phyloP scores from a whole-genome alignment of 345 rosid genomes.

The Reutealis trisperma region DNA sequence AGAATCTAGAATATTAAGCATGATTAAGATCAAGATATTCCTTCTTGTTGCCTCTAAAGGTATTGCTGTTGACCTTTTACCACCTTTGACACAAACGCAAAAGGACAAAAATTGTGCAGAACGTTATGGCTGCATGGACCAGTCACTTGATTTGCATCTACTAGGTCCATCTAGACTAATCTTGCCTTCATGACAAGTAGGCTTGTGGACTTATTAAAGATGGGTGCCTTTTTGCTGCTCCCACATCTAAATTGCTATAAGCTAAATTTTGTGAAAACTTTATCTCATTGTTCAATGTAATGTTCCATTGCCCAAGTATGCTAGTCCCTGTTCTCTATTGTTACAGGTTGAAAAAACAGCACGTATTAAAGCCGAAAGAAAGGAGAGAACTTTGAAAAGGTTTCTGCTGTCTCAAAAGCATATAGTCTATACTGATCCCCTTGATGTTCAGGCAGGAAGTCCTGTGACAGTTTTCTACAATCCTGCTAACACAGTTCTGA shows the following conservation, averaged over 20 bases:
- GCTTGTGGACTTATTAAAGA: neutral
- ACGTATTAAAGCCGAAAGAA: slow-evolving; percentile 67
- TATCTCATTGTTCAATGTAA: slow-evolving; percentile 11
- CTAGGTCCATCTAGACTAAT: too few species aligned
- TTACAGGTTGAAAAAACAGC: slow-evolving; percentile 67
- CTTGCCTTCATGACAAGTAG: neutral
- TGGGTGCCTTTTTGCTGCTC: slow-evolving; percentile 8
- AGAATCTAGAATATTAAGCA: neutral
- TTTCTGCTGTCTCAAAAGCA: slow-evolving; percentile 84
- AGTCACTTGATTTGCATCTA: neutral
- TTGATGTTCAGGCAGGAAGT: slow-evolving; percentile 78
- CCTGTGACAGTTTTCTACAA: slow-evolving; percentile 67
- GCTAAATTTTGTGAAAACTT: slow-evolving; percentile 10
- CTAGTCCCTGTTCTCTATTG: slow-evolving; percentile 21
- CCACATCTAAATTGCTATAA: slow-evolving; percentile 3
- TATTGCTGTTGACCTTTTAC: neutral
- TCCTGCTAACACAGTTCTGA: slow-evolving; percentile 78
- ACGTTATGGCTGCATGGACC: neutral
- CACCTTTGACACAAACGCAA: neutral
- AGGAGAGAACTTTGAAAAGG: slow-evolving; percentile 67
- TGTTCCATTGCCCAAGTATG: slow-evolving; percentile 8
- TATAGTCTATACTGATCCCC: slow-evolving; percentile 82
- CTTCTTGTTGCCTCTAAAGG: neutral
- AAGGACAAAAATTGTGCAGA: neutral
- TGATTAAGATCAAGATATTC: neutral